Conservation (phyloP, 306 rosid species). For the Hippophae gyantsensis region DNA sequence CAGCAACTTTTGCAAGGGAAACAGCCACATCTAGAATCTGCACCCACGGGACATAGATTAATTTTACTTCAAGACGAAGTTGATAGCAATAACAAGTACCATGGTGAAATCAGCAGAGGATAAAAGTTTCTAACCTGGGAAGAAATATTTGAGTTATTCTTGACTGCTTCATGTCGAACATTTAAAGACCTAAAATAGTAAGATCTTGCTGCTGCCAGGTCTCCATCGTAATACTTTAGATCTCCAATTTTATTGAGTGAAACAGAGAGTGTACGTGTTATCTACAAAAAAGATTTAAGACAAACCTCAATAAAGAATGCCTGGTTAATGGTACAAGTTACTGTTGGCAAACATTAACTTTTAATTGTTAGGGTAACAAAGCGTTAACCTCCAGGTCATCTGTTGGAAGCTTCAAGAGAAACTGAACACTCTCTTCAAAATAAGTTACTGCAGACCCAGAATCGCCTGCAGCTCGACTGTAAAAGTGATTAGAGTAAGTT, state of each 20-base stretch:
- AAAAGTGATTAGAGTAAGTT: not conserved
- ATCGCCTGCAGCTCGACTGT: constrained; percentile 90
- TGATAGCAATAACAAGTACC: not conserved
- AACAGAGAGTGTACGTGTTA: constrained; percentile 84
- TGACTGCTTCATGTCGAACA: constrained; percentile 72
- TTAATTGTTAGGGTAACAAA: constrained; percentile 16
- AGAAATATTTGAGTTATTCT: constrained; percentile 40
- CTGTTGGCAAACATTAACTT: not conserved
- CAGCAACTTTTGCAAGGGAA: constrained; percentile 84
- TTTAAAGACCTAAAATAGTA: constrained; percentile 66
- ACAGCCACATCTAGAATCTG: constrained; percentile 73
- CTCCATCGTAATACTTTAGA: constrained; percentile 38
- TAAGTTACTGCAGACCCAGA: constrained; percentile 58
- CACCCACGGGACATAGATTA: constrained; percentile 3
- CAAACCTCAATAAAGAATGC: not conserved
- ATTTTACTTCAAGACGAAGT: not conserved
- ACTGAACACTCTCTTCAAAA: constrained; percentile 81
- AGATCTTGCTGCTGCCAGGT: constrained; percentile 70
- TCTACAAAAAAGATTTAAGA: constrained; percentile 28
- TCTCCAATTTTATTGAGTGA: constrained; percentile 71
- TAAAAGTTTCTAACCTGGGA: constrained; percentile 56
- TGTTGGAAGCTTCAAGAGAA: constrained; percentile 74
- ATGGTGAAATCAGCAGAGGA: not conserved
- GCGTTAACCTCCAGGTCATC: constrained; percentile 66
- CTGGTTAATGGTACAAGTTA: not conserved